Evolutionary conservation across 2,329 filamentous ascomycete genomes (phyloP), one percentile per base, ranked within the genome.

Genomic region (Xylariales sp.): DNA sequence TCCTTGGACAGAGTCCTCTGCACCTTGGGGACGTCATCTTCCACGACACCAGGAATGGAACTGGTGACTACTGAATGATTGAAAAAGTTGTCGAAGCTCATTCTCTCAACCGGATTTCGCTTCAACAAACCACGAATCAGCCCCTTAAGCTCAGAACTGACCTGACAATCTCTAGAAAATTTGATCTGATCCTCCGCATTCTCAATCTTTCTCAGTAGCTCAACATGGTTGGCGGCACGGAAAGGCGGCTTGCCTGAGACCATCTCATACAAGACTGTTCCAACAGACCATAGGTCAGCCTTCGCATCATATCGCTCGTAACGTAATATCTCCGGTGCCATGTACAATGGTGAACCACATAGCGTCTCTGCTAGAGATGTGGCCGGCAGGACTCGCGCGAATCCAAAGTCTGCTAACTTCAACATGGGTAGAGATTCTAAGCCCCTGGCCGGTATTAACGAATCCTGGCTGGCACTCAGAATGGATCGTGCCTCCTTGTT

Each of bases 321-420:
- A 45, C 90, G 83, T 47, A 98, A 72, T 49, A 98, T 98, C 67
- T 98, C 93, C 4, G 93, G 93, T 0, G 93, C 93, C 93, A 98
- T 98, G 68, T 98, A 98, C 19, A 98, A 71, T 8, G 93, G 93
- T 10, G 93, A 97, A 14, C 93, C 93, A 62, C 93, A 98, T 1
- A 98, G 78, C 0, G 93, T 98, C 62, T 98, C 93, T 9, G 93
- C 93, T 48, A 98, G 75, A 4, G 90, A 91, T 0, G 91, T 95
- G 6, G 87, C 82, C 2, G 93, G 91, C 36, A 98, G 70, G 42
- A 94, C 88, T 42, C 93, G 82, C 42, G 93, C 93, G 60, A 98
- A 98, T n/a, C 93, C 93, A 59, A 98, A 98, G 67, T 98, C 93
- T 43, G 93, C 93, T 53, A 98, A 83, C 68, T 98, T 98, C 46